Conservation (phyloP, 441 rosid species). For the Monsonia emarginata region DNA sequence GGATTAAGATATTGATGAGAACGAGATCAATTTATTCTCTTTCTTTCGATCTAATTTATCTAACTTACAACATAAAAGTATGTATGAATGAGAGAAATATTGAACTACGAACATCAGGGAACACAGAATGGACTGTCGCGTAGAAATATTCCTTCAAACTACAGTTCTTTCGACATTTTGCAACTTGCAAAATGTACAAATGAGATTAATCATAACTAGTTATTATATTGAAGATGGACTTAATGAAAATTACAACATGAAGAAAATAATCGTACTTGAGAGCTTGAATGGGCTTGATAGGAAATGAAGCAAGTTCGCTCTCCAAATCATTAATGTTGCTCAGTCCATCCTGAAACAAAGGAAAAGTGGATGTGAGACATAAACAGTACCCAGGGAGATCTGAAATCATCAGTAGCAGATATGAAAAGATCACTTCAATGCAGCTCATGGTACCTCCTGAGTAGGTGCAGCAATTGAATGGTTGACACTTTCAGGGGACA, state of each 20-base stretch:
- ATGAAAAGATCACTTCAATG: slow-evolving; percentile 17
- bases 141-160: background rate
- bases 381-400: slow-evolving; percentile 2
- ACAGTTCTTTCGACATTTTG: background rate
- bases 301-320: slow-evolving; percentile 67
- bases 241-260: background rate
- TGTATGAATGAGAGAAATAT: background rate
- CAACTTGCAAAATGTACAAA: background rate
- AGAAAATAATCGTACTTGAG: slow-evolving; percentile 47
- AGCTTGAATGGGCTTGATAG: slow-evolving; percentile 77
- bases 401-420: slow-evolving; percentile 1
- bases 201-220: background rate
- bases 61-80: background rate
- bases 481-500: slow-evolving; percentile 38
- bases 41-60: background rate
- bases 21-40: background rate
- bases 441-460: slow-evolving; percentile 40
- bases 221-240: background rate
- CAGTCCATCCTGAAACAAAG: slow-evolving; percentile 53
- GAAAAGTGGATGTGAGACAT: slow-evolving; percentile 10
- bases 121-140: background rate
- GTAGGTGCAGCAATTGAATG: slow-evolving; percentile 40
- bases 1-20: background rate
- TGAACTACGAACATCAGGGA: background rate
- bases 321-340: slow-evolving; percentile 61